These are phyloP conservation scores for Yarrowia sp. DNA, from an alignment of 805 yeast species.

Conservation along the genomic window DNA sequence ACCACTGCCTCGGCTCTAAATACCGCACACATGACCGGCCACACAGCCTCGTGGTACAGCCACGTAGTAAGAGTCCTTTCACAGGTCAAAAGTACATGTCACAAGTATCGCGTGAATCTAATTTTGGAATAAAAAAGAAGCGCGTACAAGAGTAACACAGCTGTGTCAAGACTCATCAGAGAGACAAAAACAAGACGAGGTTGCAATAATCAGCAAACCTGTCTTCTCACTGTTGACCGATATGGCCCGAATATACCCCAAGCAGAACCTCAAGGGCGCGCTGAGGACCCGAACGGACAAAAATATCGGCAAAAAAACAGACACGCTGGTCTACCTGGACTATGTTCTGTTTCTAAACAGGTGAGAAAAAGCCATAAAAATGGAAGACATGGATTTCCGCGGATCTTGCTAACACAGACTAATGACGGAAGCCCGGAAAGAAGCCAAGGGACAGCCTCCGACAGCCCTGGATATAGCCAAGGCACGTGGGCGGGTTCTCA, in stretches of 20 bases:
- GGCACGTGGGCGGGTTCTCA: slow-evolving; percentile 38
- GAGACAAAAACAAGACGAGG: no score
- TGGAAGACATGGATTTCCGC: not conserved
- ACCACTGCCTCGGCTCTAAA: no score
- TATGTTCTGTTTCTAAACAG: slow-evolving; percentile 43
- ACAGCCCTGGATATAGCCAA: slow-evolving; percentile 30
- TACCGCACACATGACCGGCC: no score
- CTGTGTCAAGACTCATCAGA: no score
- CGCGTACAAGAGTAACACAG: no score
- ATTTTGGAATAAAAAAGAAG: not conserved
- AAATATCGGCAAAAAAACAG: slow-evolving; percentile 39
- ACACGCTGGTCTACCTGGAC: slow-evolving; percentile 43
- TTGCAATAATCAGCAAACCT: no score
- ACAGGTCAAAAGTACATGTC: no score
- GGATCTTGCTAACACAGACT: not conserved
- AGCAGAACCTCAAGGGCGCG: slow-evolving; percentile 40
- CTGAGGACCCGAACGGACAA: slow-evolving; percentile 30
- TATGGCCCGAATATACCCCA: slow-evolving; percentile 44
- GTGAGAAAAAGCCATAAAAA: slow-evolving; percentile 31
- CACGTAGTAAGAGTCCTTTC: no score
- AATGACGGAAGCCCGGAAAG: slow-evolving; percentile 30
- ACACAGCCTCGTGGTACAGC: no score
- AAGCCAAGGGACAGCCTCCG: not conserved
- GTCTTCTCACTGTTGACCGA: no score
- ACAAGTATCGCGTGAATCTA: slow-evolving; percentile 3